phyloP scores from a whole-genome alignment of 371 early-diverging fungal genomes.

The Dinochytrium kinnereticum region DNA sequence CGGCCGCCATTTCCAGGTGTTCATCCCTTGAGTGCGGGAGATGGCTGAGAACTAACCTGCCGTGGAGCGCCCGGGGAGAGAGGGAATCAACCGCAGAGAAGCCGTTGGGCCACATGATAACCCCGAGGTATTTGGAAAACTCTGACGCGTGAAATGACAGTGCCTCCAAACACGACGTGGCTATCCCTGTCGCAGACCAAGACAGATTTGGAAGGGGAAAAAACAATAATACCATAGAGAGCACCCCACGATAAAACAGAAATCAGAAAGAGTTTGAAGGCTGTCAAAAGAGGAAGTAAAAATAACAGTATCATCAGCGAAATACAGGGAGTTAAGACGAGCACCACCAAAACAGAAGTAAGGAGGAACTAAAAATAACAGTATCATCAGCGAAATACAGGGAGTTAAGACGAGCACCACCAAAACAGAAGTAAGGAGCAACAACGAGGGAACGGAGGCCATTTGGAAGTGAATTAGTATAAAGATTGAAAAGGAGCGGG shows the following conservation, averaged over 20 bases:
- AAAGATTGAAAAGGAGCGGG: constrained; percentile 25
- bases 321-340: constrained; percentile 16
- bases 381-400: constrained; percentile 25
- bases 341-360: background rate
- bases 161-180: background rate
- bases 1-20: constrained; percentile 13
- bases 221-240: background rate
- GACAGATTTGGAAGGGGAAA: background rate
- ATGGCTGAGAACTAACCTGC: background rate
- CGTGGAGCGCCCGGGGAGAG: background rate
- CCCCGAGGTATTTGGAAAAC: constrained; percentile 8
- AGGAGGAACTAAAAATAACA: constrained; percentile 10
- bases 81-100: background rate
- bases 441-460: background rate
- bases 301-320: constrained; percentile 24
- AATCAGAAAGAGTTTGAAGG: constrained; percentile 3
- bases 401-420: constrained; percentile 6
- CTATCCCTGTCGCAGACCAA: background rate
- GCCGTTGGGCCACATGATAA: background rate
- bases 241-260: background rate
- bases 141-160: background rate
- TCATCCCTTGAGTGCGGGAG: background rate
- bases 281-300: background rate
- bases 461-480: constrained; percentile 15
- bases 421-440: background rate